These are phyloP conservation scores for Magnolia sinica DNA, from an alignment of 164 flowering plant species.

Conservation along the genomic window DNA sequence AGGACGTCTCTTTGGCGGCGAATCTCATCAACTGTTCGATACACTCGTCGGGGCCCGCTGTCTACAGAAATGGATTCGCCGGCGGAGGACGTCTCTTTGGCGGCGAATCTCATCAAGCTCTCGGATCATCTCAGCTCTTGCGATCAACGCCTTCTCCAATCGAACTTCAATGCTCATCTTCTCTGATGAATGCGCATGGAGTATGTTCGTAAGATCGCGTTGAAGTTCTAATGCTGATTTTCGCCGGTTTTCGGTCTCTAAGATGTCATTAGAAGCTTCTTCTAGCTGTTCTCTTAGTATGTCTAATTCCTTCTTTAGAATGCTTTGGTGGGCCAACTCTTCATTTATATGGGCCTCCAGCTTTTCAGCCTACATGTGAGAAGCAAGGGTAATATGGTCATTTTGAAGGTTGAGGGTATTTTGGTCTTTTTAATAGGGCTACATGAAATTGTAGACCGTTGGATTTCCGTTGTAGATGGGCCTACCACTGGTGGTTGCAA, in stretches of 20 bases:
- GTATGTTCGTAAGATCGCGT: slow-evolving; percentile 41
- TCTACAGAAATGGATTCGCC: slow-evolving; percentile 54
- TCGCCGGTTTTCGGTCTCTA: slow-evolving; percentile 41
- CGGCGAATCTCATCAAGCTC: slow-evolving; percentile 51
- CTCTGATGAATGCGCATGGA: slow-evolving; percentile 29
- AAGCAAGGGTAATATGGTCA: not conserved
- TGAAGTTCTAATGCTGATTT: slow-evolving; percentile 41
- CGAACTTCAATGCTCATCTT: slow-evolving; percentile 33
- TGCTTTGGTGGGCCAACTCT: slow-evolving; percentile 31
- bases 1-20: slow-evolving; percentile 48
- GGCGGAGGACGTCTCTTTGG: slow-evolving; percentile 46
- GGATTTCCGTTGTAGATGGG: too few species aligned
- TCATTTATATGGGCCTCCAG: slow-evolving; percentile 34
- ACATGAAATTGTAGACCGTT: too few species aligned
- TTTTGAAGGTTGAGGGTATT: not conserved
- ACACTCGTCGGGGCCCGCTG: slow-evolving; percentile 46
- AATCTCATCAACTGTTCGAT: slow-evolving; percentile 38
- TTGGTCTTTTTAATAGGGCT: not conserved
- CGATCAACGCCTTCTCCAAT: slow-evolving; percentile 35
- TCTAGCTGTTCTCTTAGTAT: slow-evolving; percentile 26
- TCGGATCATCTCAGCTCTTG: slow-evolving; percentile 35
- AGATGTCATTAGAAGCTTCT: slow-evolving; percentile 34
- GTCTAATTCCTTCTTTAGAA: slow-evolving; percentile 33
- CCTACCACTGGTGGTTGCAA: too few species aligned
- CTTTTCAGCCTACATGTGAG: slow-evolving; percentile 31